Evolutionary conservation across 2,329 filamentous ascomycete genomes (phyloP), one percentile per base, ranked within the genome.

Genomic region (Cordyceps fumosorosea): DNA sequence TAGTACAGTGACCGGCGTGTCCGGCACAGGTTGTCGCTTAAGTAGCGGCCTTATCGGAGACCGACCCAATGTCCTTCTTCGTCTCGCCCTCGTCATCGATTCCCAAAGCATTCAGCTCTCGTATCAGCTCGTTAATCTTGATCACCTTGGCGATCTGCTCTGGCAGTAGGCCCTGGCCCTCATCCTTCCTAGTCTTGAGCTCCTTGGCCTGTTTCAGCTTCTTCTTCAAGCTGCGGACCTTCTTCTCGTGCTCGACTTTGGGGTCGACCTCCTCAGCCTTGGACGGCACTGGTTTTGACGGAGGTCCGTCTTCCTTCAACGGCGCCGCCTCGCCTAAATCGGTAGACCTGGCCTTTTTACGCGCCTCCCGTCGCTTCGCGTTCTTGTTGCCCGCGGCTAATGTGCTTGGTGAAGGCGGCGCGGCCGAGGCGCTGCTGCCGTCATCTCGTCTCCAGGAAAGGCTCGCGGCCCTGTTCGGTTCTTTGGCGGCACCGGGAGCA

Each of bases 81-180:
- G 77, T 76, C 66, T 93, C 89, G 3, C 88, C 91, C 11, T 96
- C 89, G 1, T 84, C 77, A 73, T 96, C 89, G 65, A 98, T 91
- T 0, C 93, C 93, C 32, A 99, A 80, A 2, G 84, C 83, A 69
- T 96, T 90, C 62, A 99, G 78, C 73, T 98, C 93, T 14, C 92
- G 85, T 63, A 97, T 87, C 56, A 99, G 82, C 78, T 99, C 95
- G 65, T 91, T 91, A 73, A 99, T 96, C 76, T 95, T 96, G 74
- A 96, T 96, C 61, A 99, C 91, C 78, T 99, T 99, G 68, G 93
- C 92, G 66, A 98, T 89, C 77, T 99, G 95, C 77, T 99, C 95
- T 0, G 93, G 93, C 29, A 98, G 80, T 64, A 99, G 77, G 5
- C 85, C 82, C 72, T 91, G 89, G 22, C 95, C 95, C 62, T 86